Conservation (phyloP, 139 green algal genomes). For the Chara braunii region DNA sequence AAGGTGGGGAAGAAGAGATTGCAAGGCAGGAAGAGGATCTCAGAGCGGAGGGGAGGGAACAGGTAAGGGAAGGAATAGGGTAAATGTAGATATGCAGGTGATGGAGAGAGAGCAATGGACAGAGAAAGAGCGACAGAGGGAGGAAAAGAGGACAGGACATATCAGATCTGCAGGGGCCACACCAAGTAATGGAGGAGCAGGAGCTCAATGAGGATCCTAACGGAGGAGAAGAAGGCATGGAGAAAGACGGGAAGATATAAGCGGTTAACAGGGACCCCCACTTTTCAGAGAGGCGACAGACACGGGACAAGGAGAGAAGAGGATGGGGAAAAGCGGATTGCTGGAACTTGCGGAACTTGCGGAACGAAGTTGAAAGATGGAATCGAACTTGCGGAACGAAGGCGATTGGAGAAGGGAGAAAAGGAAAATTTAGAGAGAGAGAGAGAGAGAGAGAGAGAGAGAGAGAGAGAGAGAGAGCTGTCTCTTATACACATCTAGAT, state of each 20-base stretch:
- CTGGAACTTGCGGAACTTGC: constrained; percentile 3
- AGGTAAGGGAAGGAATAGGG: too few relatives aligned
- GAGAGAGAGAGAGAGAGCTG: background rate
- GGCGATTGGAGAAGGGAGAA: background rate
- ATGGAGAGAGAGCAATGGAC: background rate
- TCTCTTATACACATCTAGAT: too few relatives aligned
- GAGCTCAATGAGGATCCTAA: background rate
- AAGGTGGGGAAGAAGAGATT: too few relatives aligned
- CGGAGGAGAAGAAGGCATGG: background rate
- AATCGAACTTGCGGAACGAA: background rate
- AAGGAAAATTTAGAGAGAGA: background rate
- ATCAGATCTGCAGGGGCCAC: background rate
- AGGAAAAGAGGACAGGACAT: background rate
- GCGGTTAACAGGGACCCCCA: background rate
- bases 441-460: background rate
- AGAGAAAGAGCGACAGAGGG: background rate
- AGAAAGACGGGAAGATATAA: background rate
- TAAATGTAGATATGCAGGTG: too few relatives aligned
- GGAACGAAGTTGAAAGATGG: background rate
- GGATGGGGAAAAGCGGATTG: background rate
- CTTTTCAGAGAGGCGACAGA: background rate
- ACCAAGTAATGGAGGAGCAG: background rate
- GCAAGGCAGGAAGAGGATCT: too few relatives aligned
- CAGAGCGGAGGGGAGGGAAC: too few relatives aligned
- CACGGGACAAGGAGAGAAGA: constrained; percentile 21